Evolutionary conservation across 1,284 basidiomycete species (phyloP), one percentile per base, ranked within the genome.

Genomic region (Ganoderma leucocontextum): DNA sequence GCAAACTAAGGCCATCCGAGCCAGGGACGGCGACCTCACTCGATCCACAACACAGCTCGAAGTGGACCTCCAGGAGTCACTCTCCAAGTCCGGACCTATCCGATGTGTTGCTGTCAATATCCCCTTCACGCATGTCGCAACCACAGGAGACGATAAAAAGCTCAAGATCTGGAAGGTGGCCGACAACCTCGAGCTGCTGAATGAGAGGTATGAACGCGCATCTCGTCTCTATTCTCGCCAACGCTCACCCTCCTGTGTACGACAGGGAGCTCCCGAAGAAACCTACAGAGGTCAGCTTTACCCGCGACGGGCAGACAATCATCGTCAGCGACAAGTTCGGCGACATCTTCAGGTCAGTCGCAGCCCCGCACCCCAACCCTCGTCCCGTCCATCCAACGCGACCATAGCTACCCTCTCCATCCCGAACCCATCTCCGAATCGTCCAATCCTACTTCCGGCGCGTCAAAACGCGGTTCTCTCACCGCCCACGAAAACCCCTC

Each of bases 301-400:
- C 88, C 0, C 80, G 76, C 17, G 84, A 89, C 63, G 83, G 83
- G 0, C 83, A 89, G 70, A 89, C 83, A 17, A 89, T 93, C 72
- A 81, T 93, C 17, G 88, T 89, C 17, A 86, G 90, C n/a, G 95
- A 96, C 80, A 95, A 95, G 77, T 95, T 95, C 73, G 94, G 95
- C 0, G 95, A 96, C 75, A 85, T 95, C 19, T 95, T 94, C 81
- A 89, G 88, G 92, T 91, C 65, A 61, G 81, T 62, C 19, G n/a
- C 35, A 38, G n/a, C 47, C 8, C 36, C n/a, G 8, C 52, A 10
- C 9, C 42, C 52, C 38, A 6, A 1, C 39, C 36, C 2, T 39
- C 58, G 5, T 25, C 1, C 22, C 15, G 44, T 62, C 10, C 49
- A 29, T 7, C 44, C 25, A 17, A 44, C 38, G 36, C 35, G 13